These are phyloP conservation scores for Periconia macrospinosa DNA, from an alignment of 2,329 filamentous ascomycete species.

Conservation along the genomic window DNA sequence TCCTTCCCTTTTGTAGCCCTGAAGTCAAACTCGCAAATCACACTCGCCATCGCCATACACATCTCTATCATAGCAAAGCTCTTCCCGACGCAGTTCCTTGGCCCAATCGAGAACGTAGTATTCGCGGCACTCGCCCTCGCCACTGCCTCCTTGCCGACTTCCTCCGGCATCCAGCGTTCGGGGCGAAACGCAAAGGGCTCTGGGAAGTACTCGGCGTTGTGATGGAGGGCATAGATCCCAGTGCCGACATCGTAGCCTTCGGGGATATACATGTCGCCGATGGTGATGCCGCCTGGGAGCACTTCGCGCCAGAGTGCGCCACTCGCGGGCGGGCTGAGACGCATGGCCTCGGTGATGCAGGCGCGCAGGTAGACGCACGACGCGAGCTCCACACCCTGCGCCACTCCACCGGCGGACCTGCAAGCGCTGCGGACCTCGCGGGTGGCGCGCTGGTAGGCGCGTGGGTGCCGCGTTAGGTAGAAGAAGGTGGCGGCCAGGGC, in stretches of 20 bases:
- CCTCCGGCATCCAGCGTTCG: constrained; percentile 14
- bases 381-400: constrained; percentile 17
- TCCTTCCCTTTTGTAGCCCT: too few species aligned
- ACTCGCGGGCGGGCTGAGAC: constrained; percentile 28
- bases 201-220: constrained; percentile 22
- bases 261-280: constrained; percentile 24
- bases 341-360: constrained; percentile 37
- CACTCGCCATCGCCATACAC: background rate
- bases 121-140: background rate
- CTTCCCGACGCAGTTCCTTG: background rate
- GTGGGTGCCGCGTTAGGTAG: constrained; percentile 40
- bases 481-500: constrained; percentile 37
- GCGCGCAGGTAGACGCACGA: constrained; percentile 29
- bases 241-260: constrained; percentile 22
- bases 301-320: constrained; percentile 23
- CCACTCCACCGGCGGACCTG: constrained; percentile 17
- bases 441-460: constrained; percentile 15
- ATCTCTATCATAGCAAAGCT: background rate
- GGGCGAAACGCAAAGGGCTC: constrained; percentile 19
- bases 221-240: constrained; percentile 24
- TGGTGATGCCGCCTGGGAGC: constrained; percentile 14
- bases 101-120: constrained; percentile 1
- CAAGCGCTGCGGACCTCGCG: constrained; percentile 23
- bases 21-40: background rate
- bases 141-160: background rate